A percentile compares a stretch with the other conserved stretches of the same genome.
Evolutionary conservation across 1,284 basidiomycete species (phyloP).

Genomic region (Gomphus bonarii): DNA sequence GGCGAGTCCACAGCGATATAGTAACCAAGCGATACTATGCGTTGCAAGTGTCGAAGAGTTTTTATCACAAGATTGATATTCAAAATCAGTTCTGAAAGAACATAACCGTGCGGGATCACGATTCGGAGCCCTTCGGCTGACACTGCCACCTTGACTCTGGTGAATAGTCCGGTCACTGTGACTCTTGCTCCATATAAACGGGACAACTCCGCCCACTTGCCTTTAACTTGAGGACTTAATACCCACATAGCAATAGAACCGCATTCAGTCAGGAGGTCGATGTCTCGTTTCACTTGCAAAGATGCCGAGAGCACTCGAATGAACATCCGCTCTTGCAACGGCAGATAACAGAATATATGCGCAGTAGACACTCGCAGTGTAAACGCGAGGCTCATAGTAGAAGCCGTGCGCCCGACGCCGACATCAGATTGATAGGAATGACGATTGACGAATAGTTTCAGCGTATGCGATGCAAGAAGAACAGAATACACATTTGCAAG

Average conservation of each 20-base stretch:
- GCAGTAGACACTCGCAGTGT: conserved; percentile 17
- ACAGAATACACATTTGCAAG: conserved; percentile 11
- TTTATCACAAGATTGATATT: conserved; percentile 59
- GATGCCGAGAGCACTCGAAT: conserved; percentile 36
- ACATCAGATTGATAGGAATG: background rate
- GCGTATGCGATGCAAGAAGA: conserved; percentile 12
- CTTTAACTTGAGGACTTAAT: conserved; percentile 24
- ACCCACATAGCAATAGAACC: conserved; percentile 36
- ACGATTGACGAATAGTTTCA: conserved; percentile 7
- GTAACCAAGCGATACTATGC: conserved; percentile 34
- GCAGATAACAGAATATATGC: conserved; percentile 38
- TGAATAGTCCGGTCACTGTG: conserved; percentile 24
- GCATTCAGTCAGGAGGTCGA: conserved; percentile 20
- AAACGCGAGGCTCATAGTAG: background rate
- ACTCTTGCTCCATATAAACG: conserved; percentile 53
- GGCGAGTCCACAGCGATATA: conserved; percentile 46
- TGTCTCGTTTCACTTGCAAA: conserved; percentile 14
- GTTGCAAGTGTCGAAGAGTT: conserved; percentile 52
- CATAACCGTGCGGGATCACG: conserved; percentile 72
- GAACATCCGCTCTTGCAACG: conserved; percentile 34
- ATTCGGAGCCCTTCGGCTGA: conserved; percentile 53
- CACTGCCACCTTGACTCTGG: conserved; percentile 25
- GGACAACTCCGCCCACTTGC: conserved; percentile 73
- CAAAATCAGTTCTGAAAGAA: conserved; percentile 64
- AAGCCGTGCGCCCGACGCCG: background rate